Conservation (phyloP, 768 basidiomycete species). For the Amanita polypyramis region DNA sequence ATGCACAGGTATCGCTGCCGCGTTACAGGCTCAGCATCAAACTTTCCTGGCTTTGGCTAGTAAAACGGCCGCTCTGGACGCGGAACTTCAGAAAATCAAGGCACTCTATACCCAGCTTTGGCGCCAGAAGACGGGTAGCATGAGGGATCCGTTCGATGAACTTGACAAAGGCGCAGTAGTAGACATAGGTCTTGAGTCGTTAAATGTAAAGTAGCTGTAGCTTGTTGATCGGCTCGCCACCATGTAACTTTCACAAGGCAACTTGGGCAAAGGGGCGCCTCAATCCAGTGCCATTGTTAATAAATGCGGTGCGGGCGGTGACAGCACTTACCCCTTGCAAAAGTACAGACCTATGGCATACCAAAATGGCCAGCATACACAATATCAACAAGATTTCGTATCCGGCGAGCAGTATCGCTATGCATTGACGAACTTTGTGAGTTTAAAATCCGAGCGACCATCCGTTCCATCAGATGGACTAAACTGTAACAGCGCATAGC, state of each 20-base stretch:
- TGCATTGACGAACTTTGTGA: slow-evolving; percentile 73
- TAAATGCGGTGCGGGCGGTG: no score
- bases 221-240: no score
- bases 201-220: slow-evolving; percentile 26
- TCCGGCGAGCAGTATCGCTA: slow-evolving; percentile 70
- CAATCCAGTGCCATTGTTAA: no score
- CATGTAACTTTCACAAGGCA: background rate
- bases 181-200: slow-evolving; percentile 32
- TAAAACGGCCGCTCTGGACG: slow-evolving; percentile 64
- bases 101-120: slow-evolving; percentile 66
- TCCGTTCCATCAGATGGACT: background rate
- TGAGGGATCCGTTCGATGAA: slow-evolving; percentile 71
- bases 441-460: slow-evolving; percentile 15
- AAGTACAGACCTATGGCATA: slow-evolving; percentile 1
- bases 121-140: slow-evolving; percentile 72
- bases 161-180: slow-evolving; percentile 18
- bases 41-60: slow-evolving; percentile 70
- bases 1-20: slow-evolving; percentile 53
- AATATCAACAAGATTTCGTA: slow-evolving; percentile 28
- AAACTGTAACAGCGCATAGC: slow-evolving; percentile 52
- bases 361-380: slow-evolving; percentile 3
- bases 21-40: slow-evolving; percentile 71
- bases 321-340: no score
- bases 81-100: slow-evolving; percentile 71
- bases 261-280: background rate